Conservation (phyloP, 1,284 basidiomycete species). For the Sanghuangporus sanghuang region DNA sequence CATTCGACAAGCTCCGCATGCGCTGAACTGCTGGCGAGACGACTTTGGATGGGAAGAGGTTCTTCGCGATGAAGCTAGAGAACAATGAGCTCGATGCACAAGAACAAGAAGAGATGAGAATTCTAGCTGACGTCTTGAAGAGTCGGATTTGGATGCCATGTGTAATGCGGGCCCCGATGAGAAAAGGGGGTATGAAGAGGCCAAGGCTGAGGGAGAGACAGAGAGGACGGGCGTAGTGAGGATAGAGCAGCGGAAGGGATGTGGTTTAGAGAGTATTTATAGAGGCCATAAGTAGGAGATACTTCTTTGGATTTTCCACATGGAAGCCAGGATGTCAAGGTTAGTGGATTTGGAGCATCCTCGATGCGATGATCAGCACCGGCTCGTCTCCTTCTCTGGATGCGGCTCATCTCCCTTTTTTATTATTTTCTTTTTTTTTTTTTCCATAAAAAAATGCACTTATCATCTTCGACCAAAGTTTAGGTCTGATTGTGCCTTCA, state of each 20-base stretch:
- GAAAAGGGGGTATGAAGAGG: neutral
- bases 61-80: slow-evolving; percentile 26
- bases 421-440: too few species aligned
- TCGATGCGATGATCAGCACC: slow-evolving; percentile 2
- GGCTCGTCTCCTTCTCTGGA: neutral
- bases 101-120: neutral
- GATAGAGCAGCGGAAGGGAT: neutral
- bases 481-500: neutral
- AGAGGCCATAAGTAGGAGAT: neutral
- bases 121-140: neutral
- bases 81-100: neutral
- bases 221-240: neutral
- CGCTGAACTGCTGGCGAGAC: slow-evolving; percentile 76
- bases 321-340: neutral
- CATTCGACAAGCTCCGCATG: slow-evolving; percentile 88
- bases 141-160: slow-evolving; percentile 17
- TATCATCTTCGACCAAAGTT: neutral
- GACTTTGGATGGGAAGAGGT: slow-evolving; percentile 60
- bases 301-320: neutral
- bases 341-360: neutral
- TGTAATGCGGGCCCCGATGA: neutral
- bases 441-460: neutral
- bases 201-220: neutral
- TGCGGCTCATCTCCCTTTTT: neutral
- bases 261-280: slow-evolving; percentile 13